A percentile compares a stretch with the other conserved stretches of the same genome.
phyloP scores from a whole-genome alignment of 805 yeast genomes.

The Danielia reshetovae region DNA sequence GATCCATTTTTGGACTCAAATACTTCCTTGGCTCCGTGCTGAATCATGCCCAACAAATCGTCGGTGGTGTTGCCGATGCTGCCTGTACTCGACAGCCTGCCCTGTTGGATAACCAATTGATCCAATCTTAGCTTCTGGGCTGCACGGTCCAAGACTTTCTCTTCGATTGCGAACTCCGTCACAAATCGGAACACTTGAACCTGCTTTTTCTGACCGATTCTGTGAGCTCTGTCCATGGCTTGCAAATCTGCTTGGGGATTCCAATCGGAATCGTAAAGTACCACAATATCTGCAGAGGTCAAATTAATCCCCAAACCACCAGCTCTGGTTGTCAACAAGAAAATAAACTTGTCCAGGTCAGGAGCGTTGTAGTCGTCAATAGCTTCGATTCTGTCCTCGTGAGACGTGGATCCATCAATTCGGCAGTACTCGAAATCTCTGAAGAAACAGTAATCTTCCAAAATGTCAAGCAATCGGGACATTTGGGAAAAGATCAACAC shows the following conservation, averaged over 20 bases:
- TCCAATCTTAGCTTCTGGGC: conserved; percentile 90
- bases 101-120: conserved; percentile 94
- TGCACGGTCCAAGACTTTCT: conserved; percentile 92
- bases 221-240: conserved; percentile 97
- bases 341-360: conserved; percentile 75
- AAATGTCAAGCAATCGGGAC: conserved; percentile 83
- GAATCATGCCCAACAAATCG: conserved; percentile 91
- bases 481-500: conserved; percentile 91
- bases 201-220: conserved; percentile 96
- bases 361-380: conserved; percentile 90
- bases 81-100: conserved; percentile 30
- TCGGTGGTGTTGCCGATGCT: conserved; percentile 66
- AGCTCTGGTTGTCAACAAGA: conserved; percentile 88
- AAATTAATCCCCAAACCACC: conserved; percentile 95
- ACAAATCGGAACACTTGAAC: conserved; percentile 90
- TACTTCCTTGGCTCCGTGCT: conserved; percentile 90
- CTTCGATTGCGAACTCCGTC: conserved; percentile 94
- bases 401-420: conserved; percentile 90
- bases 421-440: conserved; percentile 85
- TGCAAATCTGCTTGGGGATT: conserved; percentile 97
- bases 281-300: conserved; percentile 87
- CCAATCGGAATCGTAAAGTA: conserved; percentile 93
- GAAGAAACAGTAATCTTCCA: conserved; percentile 87
- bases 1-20: conserved; percentile 48
- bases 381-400: conserved; percentile 87